A percentile compares a stretch with the other conserved stretches of the same genome.
These are phyloP conservation scores for Penicillium waksmanii DNA, from an alignment of 495 filamentous ascomycete genomes.

Conservation along the genomic window DNA sequence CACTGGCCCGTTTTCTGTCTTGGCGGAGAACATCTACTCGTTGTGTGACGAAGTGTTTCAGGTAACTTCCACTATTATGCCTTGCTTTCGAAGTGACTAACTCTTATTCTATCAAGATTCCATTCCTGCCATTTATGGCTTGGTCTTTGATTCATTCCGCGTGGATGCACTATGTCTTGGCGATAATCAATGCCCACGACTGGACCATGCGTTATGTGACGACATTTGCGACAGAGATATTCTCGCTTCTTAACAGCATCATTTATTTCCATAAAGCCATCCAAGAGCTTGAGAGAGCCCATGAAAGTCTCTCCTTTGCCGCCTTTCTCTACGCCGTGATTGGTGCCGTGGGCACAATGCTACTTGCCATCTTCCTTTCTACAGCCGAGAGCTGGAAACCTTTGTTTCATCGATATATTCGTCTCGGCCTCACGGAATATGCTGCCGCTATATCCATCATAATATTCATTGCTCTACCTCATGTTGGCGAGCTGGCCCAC, in stretches of 20 bases:
- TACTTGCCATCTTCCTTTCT: constrained; percentile 66
- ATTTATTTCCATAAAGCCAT: constrained; percentile 79
- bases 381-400: constrained; percentile 68
- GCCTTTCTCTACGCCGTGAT: constrained; percentile 74
- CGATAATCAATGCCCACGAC: constrained; percentile 73
- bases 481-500: constrained; percentile 63
- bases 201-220: constrained; percentile 82
- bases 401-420: constrained; percentile 66
- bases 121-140: constrained; percentile 73
- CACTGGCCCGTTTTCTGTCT: constrained; percentile 73
- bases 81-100: not conserved
- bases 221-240: constrained; percentile 71
- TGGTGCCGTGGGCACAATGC: constrained; percentile 69
- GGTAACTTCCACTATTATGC: constrained; percentile 34
- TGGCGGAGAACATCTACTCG: constrained; percentile 70
- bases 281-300: constrained; percentile 67
- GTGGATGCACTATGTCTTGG: constrained; percentile 72
- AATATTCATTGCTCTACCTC: constrained; percentile 66
- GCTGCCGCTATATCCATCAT: constrained; percentile 74
- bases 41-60: constrained; percentile 61
- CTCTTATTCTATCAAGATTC: constrained; percentile 45
- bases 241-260: constrained; percentile 70
- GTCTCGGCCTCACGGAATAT: constrained; percentile 68
- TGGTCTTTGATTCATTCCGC: constrained; percentile 73
- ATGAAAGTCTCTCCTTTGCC: constrained; percentile 61